Base-by-base conservation (phyloP, 306 rosid genomes). In the Lablab purpureus region DNA sequence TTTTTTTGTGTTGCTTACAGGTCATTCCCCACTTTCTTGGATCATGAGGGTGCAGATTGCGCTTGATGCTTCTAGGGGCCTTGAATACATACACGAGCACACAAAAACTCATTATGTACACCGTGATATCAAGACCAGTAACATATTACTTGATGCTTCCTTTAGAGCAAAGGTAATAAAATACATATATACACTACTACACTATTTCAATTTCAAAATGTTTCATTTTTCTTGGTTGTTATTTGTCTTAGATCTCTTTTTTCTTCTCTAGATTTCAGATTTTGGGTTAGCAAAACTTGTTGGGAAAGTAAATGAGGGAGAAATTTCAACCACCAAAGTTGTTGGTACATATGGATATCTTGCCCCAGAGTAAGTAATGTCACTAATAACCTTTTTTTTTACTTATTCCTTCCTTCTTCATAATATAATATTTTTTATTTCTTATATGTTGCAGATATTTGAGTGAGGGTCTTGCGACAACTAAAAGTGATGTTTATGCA, bases 41-140 rank as follows among this genome's bases (percentile, higher is more conserved):
- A 91, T 91, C 88, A 90, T 88, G 92, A 91, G 99, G 87, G 93
- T 93, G 47, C 99, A 95, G 86, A 91, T 95, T 82, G 90, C 88
- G 13, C 95, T 95, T 70, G 99, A 95, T 77, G 90, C 98, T 64
- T 98, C 97, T 66, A 85, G 99, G 87, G 99, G 97, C 34, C 94
- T 95, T n/a, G 99, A 95, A 86, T 95, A 95, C 85, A 93, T 93
- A 76, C 99, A 95, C 2, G 99, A 95, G 86, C 99, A 95, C 87
- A 93, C 99, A 15, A 93, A 91, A 87, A 54, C 89, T 77, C 98
- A 93, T 83, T 95, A 95, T 74, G 99, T 95, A 37, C 99, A 95
- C 81, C 90, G 99, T 21, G 99, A 95, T 86, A 93, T 95, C 86
- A 95, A 95, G 87, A 93, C 99, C 49, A 95, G 97, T 92, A 95